Conservation (phyloP, 306 rosid genomes). For the Prunus fruticosa region DNA sequence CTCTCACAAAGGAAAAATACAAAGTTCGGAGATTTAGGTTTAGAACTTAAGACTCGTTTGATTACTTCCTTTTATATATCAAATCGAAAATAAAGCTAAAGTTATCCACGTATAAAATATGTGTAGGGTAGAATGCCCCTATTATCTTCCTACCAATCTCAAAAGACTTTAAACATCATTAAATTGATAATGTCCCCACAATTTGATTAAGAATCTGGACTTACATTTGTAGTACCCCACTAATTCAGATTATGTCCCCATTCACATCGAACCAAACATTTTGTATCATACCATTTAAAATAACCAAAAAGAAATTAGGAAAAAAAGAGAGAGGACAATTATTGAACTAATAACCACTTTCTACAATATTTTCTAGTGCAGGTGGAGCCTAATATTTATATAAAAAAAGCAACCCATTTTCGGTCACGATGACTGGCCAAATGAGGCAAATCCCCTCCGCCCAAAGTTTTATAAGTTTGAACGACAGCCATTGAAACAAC, state of each 20-base stretch:
- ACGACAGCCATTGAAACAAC: no score
- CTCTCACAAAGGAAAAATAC: no score
- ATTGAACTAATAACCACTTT: slow-evolving; percentile 7
- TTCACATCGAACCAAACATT: background rate
- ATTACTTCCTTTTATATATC: no score
- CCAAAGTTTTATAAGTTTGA: no score
- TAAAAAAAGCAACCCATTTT: no score
- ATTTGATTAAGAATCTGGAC: background rate
- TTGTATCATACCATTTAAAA: background rate
- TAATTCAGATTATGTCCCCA: background rate
- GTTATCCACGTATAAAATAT: background rate
- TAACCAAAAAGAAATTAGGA: background rate
- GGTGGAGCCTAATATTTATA: no score
- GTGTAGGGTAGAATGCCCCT: background rate
- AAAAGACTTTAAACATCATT: background rate
- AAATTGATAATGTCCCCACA: background rate
- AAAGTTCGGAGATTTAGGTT: no score
- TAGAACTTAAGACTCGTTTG: no score
- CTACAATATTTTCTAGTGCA: no score
- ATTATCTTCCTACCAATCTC: background rate
- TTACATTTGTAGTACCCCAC: background rate
- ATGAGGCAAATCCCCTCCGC: no score
- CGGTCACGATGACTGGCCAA: no score
- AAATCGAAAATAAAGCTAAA: background rate
- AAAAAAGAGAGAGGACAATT: background rate